Evolutionary conservation across 257 asterid genomes (phyloP), one percentile per base, ranked within the genome.

Genomic region (Sherardia arvensis): DNA sequence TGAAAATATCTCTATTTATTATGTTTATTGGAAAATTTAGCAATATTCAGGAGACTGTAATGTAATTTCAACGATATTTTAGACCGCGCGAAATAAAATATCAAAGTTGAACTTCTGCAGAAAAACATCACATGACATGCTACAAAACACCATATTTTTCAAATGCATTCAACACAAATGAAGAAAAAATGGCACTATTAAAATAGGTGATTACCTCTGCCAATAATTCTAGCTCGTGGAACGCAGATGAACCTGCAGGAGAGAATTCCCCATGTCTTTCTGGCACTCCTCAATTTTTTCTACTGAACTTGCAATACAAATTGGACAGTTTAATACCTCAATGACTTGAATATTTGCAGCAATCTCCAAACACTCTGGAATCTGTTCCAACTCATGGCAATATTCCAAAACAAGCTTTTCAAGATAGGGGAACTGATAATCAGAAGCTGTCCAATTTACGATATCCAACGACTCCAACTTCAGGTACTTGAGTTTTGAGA

Each of bases 361-460:
- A 12, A 12, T 25, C 36, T 28, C 61, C 10, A 56, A 15, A 3
- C 36, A 56, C 18, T 23, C 27, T 26, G 61, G 61, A 23, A 56
- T 56, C 61, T 56, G 21, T 28, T 28, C 61, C 61, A 56, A 56
- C 14, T 11, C n/a, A 56, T 5, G 36, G 27, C 61, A 56, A 14
- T 32, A 3, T 26, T 26, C 38, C 10, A 56, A 12, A 2, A 56
- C 61, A 4, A 56, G 27, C 36, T 56, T 56, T 38, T 56, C 21
- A 3, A 56, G 38, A 56, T 0, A 4, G 36, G 61, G 61, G 27
- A 56, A 56, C 38, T 56, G 36, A 56, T 22, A 25, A 0, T 22
- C 22, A 14, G 59, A 53, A 14, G 53, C 70, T 22, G 66, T 57
- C 70, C 70, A 70, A 40, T 10, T 27, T 15, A 28, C 30, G n/a